Conservation (phyloP, 805 yeast species). For the Candida manassasensis region DNA sequence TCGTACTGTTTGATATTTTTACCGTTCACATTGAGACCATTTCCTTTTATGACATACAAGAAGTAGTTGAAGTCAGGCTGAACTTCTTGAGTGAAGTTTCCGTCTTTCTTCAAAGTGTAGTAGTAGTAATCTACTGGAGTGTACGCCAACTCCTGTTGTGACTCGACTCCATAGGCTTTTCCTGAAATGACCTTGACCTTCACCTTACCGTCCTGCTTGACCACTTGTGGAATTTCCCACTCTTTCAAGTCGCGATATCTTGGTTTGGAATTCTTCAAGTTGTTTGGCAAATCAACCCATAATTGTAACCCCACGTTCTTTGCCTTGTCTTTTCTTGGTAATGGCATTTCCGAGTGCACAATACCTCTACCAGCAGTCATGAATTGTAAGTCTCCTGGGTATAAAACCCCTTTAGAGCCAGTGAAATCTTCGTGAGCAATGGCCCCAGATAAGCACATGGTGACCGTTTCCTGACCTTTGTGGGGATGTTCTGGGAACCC, state of each 20-base stretch:
- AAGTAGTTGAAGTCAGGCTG: constrained; percentile 63
- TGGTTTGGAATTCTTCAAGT: constrained; percentile 60
- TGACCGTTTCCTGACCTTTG: constrained; percentile 36
- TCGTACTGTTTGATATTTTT: constrained; percentile 41
- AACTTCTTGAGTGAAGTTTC: constrained; percentile 54
- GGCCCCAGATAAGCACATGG: constrained; percentile 30
- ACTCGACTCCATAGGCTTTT: constrained; percentile 67
- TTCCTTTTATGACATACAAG: constrained; percentile 63
- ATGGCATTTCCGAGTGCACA: constrained; percentile 85
- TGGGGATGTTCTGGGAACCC: constrained; percentile 50
- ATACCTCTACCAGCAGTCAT: constrained; percentile 93
- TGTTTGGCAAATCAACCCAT: constrained; percentile 80
- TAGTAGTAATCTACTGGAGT: constrained; percentile 77
- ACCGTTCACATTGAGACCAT: constrained; percentile 42
- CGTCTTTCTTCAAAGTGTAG: constrained; percentile 61
- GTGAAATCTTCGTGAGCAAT: constrained; percentile 64
- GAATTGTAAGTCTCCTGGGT: constrained; percentile 83
- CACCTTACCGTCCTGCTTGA: constrained; percentile 58
- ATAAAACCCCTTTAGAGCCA: constrained; percentile 71
- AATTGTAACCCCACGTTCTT: constrained; percentile 66
- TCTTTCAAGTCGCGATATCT: constrained; percentile 72
- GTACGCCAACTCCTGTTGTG: constrained; percentile 69
- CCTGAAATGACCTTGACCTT: constrained; percentile 75
- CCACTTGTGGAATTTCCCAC: constrained; percentile 66
- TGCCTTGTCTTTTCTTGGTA: constrained; percentile 46